phyloP scores from a whole-genome alignment of 2,329 filamentous ascomycete species.

The Cryphonectria parasitica region DNA sequence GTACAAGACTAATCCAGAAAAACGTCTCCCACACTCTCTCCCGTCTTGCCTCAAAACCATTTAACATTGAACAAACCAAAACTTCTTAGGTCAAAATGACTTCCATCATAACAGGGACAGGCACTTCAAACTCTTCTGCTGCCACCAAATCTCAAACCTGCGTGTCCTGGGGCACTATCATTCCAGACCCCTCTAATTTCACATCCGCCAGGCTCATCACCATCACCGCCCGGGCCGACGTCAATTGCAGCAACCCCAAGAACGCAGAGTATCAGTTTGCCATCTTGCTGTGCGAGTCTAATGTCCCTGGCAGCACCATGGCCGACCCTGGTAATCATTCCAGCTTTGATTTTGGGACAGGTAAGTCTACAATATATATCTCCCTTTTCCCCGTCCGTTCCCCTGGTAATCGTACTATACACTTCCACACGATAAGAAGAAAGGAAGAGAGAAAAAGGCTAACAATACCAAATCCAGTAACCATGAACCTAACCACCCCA shows the following conservation, averaged over 20 bases:
- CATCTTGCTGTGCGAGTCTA: not conserved
- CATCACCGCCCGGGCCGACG: not conserved
- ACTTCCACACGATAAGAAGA: not conserved
- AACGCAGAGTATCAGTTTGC: not conserved
- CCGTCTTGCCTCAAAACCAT: not conserved
- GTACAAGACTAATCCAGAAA: not conserved
- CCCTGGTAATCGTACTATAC: not conserved
- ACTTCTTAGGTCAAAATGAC: not conserved
- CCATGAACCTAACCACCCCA: not conserved
- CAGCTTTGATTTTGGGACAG: not conserved
- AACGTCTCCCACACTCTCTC: not conserved
- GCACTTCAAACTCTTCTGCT: not conserved
- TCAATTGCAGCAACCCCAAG: not conserved
- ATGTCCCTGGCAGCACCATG: not conserved
- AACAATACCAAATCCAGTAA: not conserved
- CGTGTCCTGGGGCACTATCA: slow-evolving; percentile 1
- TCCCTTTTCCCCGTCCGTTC: not conserved
- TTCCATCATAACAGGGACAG: not conserved
- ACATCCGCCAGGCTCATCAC: not conserved
- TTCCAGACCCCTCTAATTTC: not conserved
- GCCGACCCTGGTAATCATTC: not conserved
- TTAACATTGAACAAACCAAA: not conserved
- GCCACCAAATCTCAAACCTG: not conserved
- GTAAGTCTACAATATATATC: not conserved
- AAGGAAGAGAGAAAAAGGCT: not conserved